Evolutionary conservation across 176 grass and related monocot genomes (phyloP).

Genomic region (Tillandsia fasciculata): DNA sequence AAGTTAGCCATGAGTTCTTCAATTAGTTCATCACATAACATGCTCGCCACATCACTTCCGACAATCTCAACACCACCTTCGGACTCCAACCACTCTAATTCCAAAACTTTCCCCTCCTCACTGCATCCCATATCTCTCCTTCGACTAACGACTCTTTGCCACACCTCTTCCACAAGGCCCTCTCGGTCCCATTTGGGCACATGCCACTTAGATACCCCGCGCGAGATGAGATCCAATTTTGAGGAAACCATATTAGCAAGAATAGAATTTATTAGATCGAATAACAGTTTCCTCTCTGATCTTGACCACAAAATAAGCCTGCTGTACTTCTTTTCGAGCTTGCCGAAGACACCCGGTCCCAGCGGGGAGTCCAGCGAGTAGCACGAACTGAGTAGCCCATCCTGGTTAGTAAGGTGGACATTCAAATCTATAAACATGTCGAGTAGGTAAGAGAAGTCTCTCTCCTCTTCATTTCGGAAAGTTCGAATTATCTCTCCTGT

Average conservation of each 20-base stretch:
- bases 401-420: constrained; percentile 32
- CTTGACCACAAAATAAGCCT: constrained; percentile 47
- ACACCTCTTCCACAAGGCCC: constrained; percentile 48
- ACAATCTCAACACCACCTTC: constrained; percentile 48
- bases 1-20: constrained; percentile 49
- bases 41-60: constrained; percentile 24
- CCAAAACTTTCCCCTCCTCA: constrained; percentile 31
- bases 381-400: constrained; percentile 30
- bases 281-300: constrained; percentile 76
- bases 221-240: constrained; percentile 13
- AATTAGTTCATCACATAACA: constrained; percentile 50
- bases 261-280: constrained; percentile 57
- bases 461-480: constrained; percentile 67
- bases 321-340: constrained; percentile 68
- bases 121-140: constrained; percentile 30
- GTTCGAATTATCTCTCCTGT: constrained; percentile 26
- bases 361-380: constrained; percentile 36
- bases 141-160: constrained; percentile 50
- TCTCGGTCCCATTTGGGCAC: constrained; percentile 27
- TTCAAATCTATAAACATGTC: constrained; percentile 55
- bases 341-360: constrained; percentile 29
- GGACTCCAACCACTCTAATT: constrained; percentile 40
- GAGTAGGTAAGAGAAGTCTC: constrained; percentile 74
- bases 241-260: constrained; percentile 36
- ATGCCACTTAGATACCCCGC: constrained; percentile 23